phyloP scores from a whole-genome alignment of 129 eudicot species.

The Rutidosis leptorrhynchoides region DNA sequence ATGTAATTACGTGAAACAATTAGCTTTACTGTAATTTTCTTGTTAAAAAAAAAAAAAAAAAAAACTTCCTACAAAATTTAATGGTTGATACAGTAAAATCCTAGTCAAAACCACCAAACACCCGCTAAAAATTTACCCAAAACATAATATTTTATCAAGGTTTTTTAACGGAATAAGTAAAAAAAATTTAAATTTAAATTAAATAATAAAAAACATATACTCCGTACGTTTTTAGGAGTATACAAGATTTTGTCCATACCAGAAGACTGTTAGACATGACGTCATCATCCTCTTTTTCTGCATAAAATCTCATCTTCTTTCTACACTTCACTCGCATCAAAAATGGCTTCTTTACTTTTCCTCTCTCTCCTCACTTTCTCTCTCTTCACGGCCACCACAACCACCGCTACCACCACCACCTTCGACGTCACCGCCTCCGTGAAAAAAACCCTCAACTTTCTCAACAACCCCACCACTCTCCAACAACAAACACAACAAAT shows the following conservation, averaged over 20 bases:
- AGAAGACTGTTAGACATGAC: background rate
- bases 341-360: slow-evolving; percentile 29
- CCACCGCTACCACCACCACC: slow-evolving; percentile 18
- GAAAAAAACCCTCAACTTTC: slow-evolving; percentile 31
- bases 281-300: slow-evolving; percentile 16
- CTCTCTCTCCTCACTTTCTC: slow-evolving; percentile 23
- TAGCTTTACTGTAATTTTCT: too few species aligned
- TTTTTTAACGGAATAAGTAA: too few species aligned
- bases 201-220: background rate
- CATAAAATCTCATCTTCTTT: slow-evolving; percentile 25
- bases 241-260: slow-evolving; percentile 12
- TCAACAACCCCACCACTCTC: slow-evolving; percentile 22
- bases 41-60: too few species aligned
- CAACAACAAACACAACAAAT: background rate
- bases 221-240: background rate
- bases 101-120: too few species aligned
- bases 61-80: too few species aligned
- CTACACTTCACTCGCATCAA: slow-evolving; percentile 26
- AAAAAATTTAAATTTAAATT: background rate
- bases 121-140: too few species aligned
- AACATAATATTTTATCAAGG: too few species aligned
- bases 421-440: slow-evolving; percentile 34
- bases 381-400: slow-evolving; percentile 7
- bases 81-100: too few species aligned
- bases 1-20: too few species aligned